Evolutionary conservation across 768 basidiomycete genomes (phyloP), one percentile per base, ranked within the genome.

Genomic region (Hortiboletus flavorubellus): DNA sequence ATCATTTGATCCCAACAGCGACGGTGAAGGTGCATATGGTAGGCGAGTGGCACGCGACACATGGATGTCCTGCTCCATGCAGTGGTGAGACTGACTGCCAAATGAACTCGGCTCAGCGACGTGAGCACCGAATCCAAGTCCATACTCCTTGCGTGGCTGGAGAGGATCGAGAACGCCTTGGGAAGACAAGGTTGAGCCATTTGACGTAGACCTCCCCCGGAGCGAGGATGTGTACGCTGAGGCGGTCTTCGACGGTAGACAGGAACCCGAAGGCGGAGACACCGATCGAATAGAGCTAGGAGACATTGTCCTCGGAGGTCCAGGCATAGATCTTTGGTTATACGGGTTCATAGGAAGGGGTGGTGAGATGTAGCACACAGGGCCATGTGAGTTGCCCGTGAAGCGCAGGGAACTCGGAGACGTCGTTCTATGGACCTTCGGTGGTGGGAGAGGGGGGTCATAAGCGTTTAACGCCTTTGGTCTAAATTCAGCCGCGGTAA

Each of bases 21-120:
- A 91, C 0, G 92, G 89, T 0, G 91, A 93, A 16, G 91, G 91
- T 1, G 90, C 90, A 69, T 93, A 93, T 14, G 82, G 79, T 4
- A 77, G 73, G 44, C 80, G 80, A 14, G 75, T 72, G 10, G 77
- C 68, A 44, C 67, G 61, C 40, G 72, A 61, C 11, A 67, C 40
- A 9, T 66, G 58, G 40, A 69, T 61, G 7, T 73, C 69, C 43
- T 68, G 72, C 23, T 53, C 64, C 29, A 53, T 54, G 35, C 56
- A 49, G 42, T 63, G 58, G 12, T 54, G 64, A 55, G 60, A 33
- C 15, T 58, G 65, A 33, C 56, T 50, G 16, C 26, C 43, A 29
- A 64, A 59, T 16, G 54, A 49, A 48, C 48, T 59, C 29, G 66
- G 57, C 44, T 64, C 68, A 21, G 55, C 47, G 2, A 58, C 49